Percentiles rank a stretch among this genome's conserved stretches.
phyloP scores from a whole-genome alignment of 148 eudicot genomes.

The Vaccinium myrtillus region DNA sequence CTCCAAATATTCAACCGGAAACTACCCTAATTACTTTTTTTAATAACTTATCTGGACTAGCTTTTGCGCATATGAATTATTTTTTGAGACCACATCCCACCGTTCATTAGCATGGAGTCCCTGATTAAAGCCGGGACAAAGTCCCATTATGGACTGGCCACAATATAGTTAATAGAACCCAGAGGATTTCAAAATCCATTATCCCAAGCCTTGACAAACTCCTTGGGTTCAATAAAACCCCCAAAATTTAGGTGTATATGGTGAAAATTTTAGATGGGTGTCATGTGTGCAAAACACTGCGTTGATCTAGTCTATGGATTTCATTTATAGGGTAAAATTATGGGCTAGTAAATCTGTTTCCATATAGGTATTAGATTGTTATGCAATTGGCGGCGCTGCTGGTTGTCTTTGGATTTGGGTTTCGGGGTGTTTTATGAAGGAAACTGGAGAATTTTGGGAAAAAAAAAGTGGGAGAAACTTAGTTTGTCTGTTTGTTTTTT shows the following conservation, averaged over 20 bases:
- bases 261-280: not conserved
- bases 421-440: not conserved
- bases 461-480: not conserved
- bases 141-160: no score
- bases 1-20: no score
- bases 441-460: not conserved
- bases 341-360: not conserved
- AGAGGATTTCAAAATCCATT: no score
- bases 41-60: no score
- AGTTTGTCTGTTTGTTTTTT: no score
- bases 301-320: not conserved
- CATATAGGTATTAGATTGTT: not conserved
- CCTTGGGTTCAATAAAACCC: not conserved
- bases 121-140: no score
- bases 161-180: no score
- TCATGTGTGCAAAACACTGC: not conserved
- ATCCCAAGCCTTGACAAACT: no score
- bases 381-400: not conserved
- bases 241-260: not conserved
- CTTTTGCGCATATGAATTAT: no score
- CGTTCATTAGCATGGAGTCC: no score
- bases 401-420: not conserved
- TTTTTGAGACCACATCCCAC: no score
- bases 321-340: not conserved
- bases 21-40: no score